A percentile compares a stretch with the other conserved stretches of the same genome.
phyloP scores from a whole-genome alignment of 169 alveolate species.

The Nephromyces sp. region DNA sequence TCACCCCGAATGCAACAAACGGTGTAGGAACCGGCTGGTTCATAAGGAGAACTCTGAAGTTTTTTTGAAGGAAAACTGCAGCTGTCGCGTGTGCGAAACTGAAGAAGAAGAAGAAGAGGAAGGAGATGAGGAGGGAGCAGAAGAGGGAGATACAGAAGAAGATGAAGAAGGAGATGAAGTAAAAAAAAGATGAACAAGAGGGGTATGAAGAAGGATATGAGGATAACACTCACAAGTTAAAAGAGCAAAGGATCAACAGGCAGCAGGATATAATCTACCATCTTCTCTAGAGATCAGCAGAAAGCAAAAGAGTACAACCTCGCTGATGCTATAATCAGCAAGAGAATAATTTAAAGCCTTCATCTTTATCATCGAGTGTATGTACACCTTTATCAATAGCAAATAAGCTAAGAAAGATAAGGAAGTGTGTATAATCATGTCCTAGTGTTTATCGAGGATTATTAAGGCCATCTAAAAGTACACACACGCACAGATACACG shows the following conservation, averaged over 20 bases:
- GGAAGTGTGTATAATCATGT: not conserved
- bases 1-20: conserved; percentile 57
- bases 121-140: not conserved
- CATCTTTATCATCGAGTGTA: not conserved
- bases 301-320: not conserved
- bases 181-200: not conserved
- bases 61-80: conserved; percentile 58
- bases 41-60: conserved; percentile 50
- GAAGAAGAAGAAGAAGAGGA: not conserved
- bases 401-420: not conserved
- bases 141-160: not conserved
- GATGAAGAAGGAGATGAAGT: not conserved
- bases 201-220: not conserved
- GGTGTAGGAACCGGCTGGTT: conserved; percentile 56
- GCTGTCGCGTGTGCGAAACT: conserved; percentile 63
- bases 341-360: not conserved
- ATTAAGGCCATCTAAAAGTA: not conserved
- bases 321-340: not conserved
- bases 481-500: not conserved
- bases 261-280: not conserved
- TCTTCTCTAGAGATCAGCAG: not conserved
- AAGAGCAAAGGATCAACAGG: not conserved
- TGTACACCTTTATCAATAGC: not conserved
- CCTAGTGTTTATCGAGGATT: too few relatives aligned
- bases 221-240: not conserved